A percentile compares a stretch with the other conserved stretches of the same genome.
Evolutionary conservation across 2,329 filamentous ascomycete species (phyloP).

Genomic region (Chaetomiaceae sp.): DNA sequence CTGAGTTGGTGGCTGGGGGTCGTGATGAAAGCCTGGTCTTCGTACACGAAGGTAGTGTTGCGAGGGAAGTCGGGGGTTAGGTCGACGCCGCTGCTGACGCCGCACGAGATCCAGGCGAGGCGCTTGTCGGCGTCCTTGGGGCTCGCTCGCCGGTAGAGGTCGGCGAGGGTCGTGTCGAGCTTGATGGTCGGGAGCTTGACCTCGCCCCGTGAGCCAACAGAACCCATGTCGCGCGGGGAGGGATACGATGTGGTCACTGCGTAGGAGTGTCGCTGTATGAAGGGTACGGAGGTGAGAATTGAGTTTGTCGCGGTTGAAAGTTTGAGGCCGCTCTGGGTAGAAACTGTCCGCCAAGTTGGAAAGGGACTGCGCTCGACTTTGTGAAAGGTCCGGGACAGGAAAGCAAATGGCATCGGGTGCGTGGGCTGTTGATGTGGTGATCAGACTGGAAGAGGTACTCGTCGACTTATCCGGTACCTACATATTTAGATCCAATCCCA

Average conservation of each 20-base stretch:
- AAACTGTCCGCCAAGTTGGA: no score
- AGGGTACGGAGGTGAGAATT: not conserved
- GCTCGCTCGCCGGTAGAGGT: constrained; percentile 32
- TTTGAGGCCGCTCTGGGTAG: no score
- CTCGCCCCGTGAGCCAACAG: not conserved
- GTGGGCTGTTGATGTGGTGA: no score
- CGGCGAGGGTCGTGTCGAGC: constrained; percentile 34
- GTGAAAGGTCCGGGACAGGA: no score
- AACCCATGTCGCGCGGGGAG: constrained; percentile 13
- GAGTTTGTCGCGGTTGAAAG: not conserved
- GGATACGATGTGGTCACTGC: not conserved
- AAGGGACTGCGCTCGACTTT: no score
- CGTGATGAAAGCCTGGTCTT: constrained; percentile 33
- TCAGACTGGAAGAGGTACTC: no score
- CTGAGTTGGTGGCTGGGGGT: constrained; percentile 20
- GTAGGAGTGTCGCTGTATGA: not conserved
- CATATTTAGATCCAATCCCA: no score
- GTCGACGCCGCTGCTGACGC: constrained; percentile 27
- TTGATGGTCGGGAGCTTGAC: constrained; percentile 30
- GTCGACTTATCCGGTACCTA: no score
- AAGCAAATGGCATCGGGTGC: no score
- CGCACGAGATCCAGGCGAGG: constrained; percentile 32
- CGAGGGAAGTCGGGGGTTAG: constrained; percentile 30
- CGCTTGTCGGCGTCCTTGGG: constrained; percentile 23
- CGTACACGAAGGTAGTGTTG: constrained; percentile 36